Percentiles rank a stretch among this genome's conserved stretches.
These are phyloP conservation scores for Turritis glabra DNA, from an alignment of 345 rosid genomes.

Conservation along the genomic window DNA sequence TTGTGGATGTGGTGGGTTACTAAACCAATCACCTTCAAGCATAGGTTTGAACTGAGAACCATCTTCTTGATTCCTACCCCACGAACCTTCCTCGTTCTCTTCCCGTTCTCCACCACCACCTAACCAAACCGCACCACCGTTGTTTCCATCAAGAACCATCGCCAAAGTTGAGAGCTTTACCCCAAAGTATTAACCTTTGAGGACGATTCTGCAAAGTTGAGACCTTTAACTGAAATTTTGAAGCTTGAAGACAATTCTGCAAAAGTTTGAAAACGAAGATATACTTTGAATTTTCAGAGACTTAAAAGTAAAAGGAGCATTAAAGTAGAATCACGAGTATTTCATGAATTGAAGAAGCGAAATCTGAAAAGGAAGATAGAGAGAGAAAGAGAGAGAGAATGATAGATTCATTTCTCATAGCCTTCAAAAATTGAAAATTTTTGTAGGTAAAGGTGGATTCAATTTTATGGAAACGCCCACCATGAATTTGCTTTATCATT, in stretches of 20 bases:
- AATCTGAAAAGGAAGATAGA: slow-evolving; percentile 28
- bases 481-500: slow-evolving; percentile 2
- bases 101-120: slow-evolving; percentile 41
- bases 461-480: slow-evolving; percentile 13
- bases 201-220: slow-evolving; percentile 4
- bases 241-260: background rate
- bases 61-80: slow-evolving; percentile 51
- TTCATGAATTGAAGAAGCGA: slow-evolving; percentile 38
- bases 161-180: slow-evolving; percentile 13
- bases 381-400: slow-evolving; percentile 27
- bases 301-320: slow-evolving; percentile 22
- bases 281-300: slow-evolving; percentile 33
- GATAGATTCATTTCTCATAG: slow-evolving; percentile 32
- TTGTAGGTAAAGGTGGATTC: background rate
- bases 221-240: slow-evolving; percentile 1
- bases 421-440: background rate
- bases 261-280: slow-evolving; percentile 16
- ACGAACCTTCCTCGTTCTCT: slow-evolving; percentile 49
- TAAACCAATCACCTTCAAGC: slow-evolving; percentile 74
- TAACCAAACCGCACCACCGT: slow-evolving; percentile 61
- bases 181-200: background rate
- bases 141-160: slow-evolving; percentile 67
- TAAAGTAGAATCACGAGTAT: slow-evolving; percentile 42
- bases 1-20: slow-evolving; percentile 43
- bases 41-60: slow-evolving; percentile 62